Evolutionary conservation across 169 alveolate genomes (phyloP), one percentile per base, ranked within the genome.

Genomic region (Plasmodium knowlesi): DNA sequence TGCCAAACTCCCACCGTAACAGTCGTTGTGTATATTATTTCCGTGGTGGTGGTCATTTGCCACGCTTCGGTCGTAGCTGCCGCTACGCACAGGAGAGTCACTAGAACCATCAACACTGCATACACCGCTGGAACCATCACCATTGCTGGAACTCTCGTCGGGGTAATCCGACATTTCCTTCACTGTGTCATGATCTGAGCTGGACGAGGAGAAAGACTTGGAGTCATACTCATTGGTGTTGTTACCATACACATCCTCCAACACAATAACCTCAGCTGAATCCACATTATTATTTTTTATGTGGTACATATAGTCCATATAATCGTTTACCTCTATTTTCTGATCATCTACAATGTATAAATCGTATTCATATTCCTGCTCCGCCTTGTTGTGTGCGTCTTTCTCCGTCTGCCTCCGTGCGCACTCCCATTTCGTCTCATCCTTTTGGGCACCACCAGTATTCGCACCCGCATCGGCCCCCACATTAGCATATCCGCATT

Each of bases 91-190:
- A 14, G 46, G 28, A 19, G 43, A 73, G 34, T 71, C 70, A 10
- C 25, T 19, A 83, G n/a, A 4, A 2, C 19, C 12, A 32, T 83
- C 81, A 34, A 37, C 46, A n/a, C 50, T 81, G 74, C 83, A 43
- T 0, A 43, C 22, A 22, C 32, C 57, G 46, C 89, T 88, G 67
- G 14, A 25, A 34, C 2, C 79, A 12, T 54, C 46, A 6, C 46
- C 41, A 41, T 19, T 70, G 57, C 89, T 57, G 22, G 90, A 89
- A 46, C 89, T 89, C 50, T 89, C 89, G 25, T 89, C 94, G 12
- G 94, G 94, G 50, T 89, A 89, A 73, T 89, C 94, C 10, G 94
- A 89, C 90, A 89, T 89, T 78, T 89, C 94, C 54, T 89, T 89
- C 73, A 57, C 34, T 53, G 94, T 73, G 76, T 89, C 84, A 9